Conservation (phyloP, 257 asterid species). For the Plantago ovata region DNA sequence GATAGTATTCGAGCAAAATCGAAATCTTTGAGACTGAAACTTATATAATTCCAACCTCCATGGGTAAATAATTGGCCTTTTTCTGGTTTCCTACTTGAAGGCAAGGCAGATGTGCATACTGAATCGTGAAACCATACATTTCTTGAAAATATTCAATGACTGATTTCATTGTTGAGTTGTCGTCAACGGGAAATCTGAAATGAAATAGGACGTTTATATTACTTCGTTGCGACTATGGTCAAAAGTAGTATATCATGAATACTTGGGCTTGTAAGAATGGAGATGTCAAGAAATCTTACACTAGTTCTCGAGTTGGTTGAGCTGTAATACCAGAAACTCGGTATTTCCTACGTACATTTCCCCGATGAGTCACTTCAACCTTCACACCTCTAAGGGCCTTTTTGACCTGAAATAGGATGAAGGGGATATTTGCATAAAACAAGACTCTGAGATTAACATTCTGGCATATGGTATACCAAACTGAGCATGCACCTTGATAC, state of each 20-base stretch:
- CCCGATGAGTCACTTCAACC: slow-evolving; percentile 98
- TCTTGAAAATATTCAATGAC: slow-evolving; percentile 94
- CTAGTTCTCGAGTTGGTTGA: slow-evolving; percentile 93
- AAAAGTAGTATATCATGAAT: not conserved
- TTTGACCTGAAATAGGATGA: slow-evolving; percentile 58
- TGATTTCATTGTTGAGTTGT: slow-evolving; percentile 81
- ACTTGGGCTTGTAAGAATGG: not conserved
- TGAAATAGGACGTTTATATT: not conserved
- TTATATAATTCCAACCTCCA: slow-evolving; percentile 59
- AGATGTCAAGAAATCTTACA: slow-evolving; percentile 43
- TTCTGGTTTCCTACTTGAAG: slow-evolving; percentile 99
- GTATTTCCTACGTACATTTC: slow-evolving; percentile 87
- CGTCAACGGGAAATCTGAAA: slow-evolving; percentile 94
- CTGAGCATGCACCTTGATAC: slow-evolving; percentile 63
- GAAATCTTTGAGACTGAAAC: not conserved
- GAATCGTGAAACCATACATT: slow-evolving; percentile 89
- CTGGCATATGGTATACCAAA: not conserved
- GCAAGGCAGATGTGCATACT: slow-evolving; percentile 93
- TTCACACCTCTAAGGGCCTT: slow-evolving; percentile 97
- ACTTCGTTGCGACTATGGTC: not conserved
- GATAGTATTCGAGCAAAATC: not conserved
- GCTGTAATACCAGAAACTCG: slow-evolving; percentile 91
- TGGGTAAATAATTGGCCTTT: slow-evolving; percentile 96
- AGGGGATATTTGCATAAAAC: not conserved
- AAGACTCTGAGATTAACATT: slow-evolving; percentile 1